These are phyloP conservation scores for Schwanniomyces pseudopolymorphus DNA, from an alignment of 805 yeast species.

Conservation along the genomic window DNA sequence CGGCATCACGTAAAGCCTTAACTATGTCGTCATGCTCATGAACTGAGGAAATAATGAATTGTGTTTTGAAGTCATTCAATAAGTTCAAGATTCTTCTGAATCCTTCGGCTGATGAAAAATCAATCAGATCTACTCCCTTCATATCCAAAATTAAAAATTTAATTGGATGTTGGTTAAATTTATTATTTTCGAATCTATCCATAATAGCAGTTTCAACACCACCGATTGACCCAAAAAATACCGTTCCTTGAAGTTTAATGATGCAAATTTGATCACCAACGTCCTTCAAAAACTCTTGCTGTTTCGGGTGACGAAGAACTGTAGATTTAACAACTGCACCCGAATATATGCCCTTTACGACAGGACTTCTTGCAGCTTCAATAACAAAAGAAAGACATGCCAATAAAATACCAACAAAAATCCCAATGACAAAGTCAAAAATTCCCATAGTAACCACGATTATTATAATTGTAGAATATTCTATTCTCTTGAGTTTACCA, in stretches of 20 bases:
- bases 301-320: conserved; percentile 86
- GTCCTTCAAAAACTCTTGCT: conserved; percentile 76
- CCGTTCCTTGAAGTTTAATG: conserved; percentile 79
- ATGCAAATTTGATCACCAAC: conserved; percentile 92
- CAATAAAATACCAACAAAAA: conserved; percentile 81
- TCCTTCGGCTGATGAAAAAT: conserved; percentile 95
- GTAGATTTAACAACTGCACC: conserved; percentile 91
- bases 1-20: conserved; percentile 77
- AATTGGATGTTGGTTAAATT: conserved; percentile 57
- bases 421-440: conserved; percentile 92
- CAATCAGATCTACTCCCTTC: conserved; percentile 76
- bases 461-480: conserved; percentile 77
- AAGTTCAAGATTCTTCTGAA: conserved; percentile 83
- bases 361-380: conserved; percentile 82
- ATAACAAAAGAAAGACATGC: conserved; percentile 96
- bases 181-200: conserved; percentile 55
- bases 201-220: conserved; percentile 80
- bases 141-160: conserved; percentile 83
- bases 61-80: conserved; percentile 65
- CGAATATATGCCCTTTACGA: conserved; percentile 76
- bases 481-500: conserved; percentile 72
- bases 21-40: conserved; percentile 63
- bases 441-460: conserved; percentile 96
- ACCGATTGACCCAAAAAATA: conserved; percentile 95
- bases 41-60: conserved; percentile 77